phyloP scores from a whole-genome alignment of 768 basidiomycete genomes.

The Tricholoma terreum region DNA sequence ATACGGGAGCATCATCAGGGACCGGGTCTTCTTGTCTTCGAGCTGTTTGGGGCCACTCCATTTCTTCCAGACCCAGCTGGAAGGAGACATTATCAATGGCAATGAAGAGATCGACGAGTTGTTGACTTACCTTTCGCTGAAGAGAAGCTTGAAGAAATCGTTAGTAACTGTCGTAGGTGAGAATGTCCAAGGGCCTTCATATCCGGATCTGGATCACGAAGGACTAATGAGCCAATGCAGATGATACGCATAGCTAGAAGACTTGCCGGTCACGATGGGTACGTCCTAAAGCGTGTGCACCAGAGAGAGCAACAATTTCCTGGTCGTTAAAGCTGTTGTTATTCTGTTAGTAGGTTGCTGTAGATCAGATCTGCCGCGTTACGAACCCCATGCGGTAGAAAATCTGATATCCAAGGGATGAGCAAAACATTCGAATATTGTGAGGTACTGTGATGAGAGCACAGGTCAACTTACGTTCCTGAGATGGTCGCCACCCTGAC shows the following conservation, averaged over 20 bases:
- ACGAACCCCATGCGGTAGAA: conserved; percentile 85
- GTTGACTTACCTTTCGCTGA: conserved; percentile 69
- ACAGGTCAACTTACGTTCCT: conserved; percentile 52
- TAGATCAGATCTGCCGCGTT: neutral
- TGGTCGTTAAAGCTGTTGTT: conserved; percentile 78
- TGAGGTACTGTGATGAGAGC: neutral
- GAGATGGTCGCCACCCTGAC: conserved; percentile 81
- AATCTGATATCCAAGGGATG: conserved; percentile 42
- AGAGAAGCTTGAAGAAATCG: conserved; percentile 82
- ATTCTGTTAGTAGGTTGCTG: neutral
- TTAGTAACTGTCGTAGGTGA: conserved; percentile 86
- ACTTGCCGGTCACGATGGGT: conserved; percentile 79
- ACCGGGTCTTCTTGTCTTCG: conserved; percentile 84
- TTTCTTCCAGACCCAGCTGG: conserved; percentile 88
- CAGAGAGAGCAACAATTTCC: conserved; percentile 93
- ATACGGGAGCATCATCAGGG: conserved; percentile 96
- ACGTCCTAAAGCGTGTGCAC: conserved; percentile 94
- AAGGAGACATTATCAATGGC: neutral
- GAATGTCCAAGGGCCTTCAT: conserved; percentile 94
- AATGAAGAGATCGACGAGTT: neutral
- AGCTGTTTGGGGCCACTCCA: conserved; percentile 94
- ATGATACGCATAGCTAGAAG: neutral
- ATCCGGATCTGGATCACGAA: conserved; percentile 72
- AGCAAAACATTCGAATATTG: neutral
- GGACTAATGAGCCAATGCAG: neutral